Evolutionary conservation across 306 rosid genomes (phyloP).

Genomic region (Purshia tridentata): DNA sequence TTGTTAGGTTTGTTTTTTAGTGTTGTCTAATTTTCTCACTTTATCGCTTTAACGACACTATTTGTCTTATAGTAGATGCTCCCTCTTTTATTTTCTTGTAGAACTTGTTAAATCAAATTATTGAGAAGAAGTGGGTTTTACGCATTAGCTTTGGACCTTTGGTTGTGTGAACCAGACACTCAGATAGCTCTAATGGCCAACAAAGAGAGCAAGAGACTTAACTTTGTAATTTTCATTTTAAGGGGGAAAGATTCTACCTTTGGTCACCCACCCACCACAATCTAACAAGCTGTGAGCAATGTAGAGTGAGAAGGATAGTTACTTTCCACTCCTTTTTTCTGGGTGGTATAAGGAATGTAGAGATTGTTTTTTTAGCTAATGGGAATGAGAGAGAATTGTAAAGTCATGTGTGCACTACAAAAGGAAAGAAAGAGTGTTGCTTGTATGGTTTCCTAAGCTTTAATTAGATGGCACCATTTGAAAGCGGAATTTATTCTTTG

Average conservation of each 20-base stretch:
- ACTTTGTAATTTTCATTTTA: constrained; percentile 5
- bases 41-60: neutral
- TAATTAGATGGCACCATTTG: constrained; percentile 13
- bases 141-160: neutral
- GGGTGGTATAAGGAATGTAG: constrained; percentile 10
- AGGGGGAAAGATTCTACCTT: neutral
- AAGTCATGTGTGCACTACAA: constrained; percentile 28
- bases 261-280: too few relatives aligned
- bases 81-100: neutral
- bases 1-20: constrained; percentile 9
- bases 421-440: constrained; percentile 13
- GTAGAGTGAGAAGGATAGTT: neutral
- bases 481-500: constrained; percentile 7
- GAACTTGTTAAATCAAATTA: constrained; percentile 9
- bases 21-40: constrained; percentile 8
- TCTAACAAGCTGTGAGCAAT: too few relatives aligned
- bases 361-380: neutral
- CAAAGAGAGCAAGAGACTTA: neutral
- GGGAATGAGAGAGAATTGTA: constrained; percentile 17
- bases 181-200: neutral
- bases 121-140: neutral
- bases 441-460: constrained; percentile 41
- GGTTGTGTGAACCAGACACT: constrained; percentile 7
- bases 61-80: neutral
- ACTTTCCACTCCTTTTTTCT: constrained; percentile 17